phyloP scores from a whole-genome alignment of 352 stramenopile species.

The Phytophthora melonis region DNA sequence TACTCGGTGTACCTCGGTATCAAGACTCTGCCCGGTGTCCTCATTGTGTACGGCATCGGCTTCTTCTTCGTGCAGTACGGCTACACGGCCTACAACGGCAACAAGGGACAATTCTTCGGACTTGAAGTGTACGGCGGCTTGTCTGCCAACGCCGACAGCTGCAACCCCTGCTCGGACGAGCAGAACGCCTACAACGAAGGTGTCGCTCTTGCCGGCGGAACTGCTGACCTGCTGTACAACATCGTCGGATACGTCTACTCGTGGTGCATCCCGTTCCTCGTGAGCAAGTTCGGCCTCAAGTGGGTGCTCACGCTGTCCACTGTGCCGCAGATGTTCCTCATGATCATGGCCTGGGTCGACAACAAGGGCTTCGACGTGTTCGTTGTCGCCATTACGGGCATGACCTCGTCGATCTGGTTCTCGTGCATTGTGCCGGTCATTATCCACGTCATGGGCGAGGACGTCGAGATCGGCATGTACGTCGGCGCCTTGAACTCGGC shows the following conservation, averaged over 20 bases:
- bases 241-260: conserved; percentile 51
- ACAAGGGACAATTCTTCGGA: conserved; percentile 49
- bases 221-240: conserved; percentile 43
- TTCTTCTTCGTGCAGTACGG: conserved; percentile 46
- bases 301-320: conserved; percentile 42
- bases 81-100: conserved; percentile 41
- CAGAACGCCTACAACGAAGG: conserved; percentile 51
- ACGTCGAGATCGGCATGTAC: conserved; percentile 45
- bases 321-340: conserved; percentile 48
- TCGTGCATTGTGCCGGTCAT: conserved; percentile 43
- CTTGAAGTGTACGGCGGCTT: conserved; percentile 45
- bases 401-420: conserved; percentile 41
- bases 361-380: conserved; percentile 41
- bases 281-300: conserved; percentile 47
- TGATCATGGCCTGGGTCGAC: conserved; percentile 41
- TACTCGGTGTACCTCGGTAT: conserved; percentile 49
- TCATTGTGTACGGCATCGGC: conserved; percentile 42
- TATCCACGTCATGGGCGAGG: conserved; percentile 43
- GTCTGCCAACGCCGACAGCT: conserved; percentile 41
- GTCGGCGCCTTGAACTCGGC: conserved; percentile 45
- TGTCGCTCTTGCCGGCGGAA: conserved; percentile 47
- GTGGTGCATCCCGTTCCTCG: conserved; percentile 48
- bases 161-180: conserved; percentile 34
- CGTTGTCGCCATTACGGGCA: conserved; percentile 50
- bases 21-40: conserved; percentile 43